Conservation (phyloP, 345 rosid genomes). For the Trapa bicornis region DNA sequence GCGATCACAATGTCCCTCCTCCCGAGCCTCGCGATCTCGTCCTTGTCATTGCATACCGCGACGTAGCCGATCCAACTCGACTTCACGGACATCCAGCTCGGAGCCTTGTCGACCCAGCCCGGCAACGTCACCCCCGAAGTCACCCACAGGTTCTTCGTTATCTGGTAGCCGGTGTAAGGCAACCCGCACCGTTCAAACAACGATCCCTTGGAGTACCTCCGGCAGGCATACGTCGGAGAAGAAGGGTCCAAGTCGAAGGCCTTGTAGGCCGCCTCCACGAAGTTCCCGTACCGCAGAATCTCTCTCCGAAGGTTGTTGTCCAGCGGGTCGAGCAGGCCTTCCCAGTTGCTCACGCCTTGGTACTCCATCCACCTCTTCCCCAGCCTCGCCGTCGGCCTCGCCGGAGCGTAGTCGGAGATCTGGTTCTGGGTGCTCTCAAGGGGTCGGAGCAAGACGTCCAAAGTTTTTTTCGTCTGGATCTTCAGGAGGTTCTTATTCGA, state of each 20-base stretch:
- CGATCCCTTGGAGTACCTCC: slow-evolving; percentile 41
- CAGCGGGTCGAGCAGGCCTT: slow-evolving; percentile 64
- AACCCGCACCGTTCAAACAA: slow-evolving; percentile 49
- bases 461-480: background rate
- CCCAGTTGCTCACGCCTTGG: slow-evolving; percentile 53
- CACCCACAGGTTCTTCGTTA: slow-evolving; percentile 53
- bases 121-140: slow-evolving; percentile 70
- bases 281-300: slow-evolving; percentile 73
- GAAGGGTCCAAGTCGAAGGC: slow-evolving; percentile 67
- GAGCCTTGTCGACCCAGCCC: slow-evolving; percentile 53
- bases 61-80: slow-evolving; percentile 98
- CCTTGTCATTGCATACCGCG: slow-evolving; percentile 69
- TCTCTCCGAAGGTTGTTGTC: slow-evolving; percentile 67
- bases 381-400: slow-evolving; percentile 12
- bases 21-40: slow-evolving; percentile 70
- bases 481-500: background rate
- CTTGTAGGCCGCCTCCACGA: slow-evolving; percentile 69
- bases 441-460: background rate
- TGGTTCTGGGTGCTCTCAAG: background rate
- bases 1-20: slow-evolving; percentile 82
- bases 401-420: background rate
- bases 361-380: slow-evolving; percentile 42
- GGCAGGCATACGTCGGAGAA: slow-evolving; percentile 48
- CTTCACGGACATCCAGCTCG: slow-evolving; percentile 46
- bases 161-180: slow-evolving; percentile 48